Evolutionary conservation across 1,284 basidiomycete species (phyloP).

Genomic region (Sporisorium sorghi): DNA sequence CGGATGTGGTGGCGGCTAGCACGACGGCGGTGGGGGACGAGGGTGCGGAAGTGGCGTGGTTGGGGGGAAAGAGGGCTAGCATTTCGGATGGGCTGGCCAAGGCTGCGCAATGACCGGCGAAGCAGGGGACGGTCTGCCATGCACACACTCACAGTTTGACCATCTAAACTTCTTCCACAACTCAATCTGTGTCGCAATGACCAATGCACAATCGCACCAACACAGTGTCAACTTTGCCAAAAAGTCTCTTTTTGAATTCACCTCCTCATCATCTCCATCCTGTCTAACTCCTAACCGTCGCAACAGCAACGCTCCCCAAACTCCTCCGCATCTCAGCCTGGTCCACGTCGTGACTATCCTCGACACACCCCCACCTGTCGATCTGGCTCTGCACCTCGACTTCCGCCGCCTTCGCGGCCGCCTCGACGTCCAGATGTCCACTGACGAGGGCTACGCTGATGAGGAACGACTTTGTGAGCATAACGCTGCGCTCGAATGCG

Average conservation of each 20-base stretch:
- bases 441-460: constrained; percentile 86
- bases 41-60: background rate
- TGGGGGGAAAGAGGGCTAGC: constrained; percentile 14
- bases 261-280: too few relatives aligned
- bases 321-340: constrained; percentile 90
- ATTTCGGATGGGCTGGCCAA: constrained; percentile 36
- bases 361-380: constrained; percentile 96
- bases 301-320: constrained; percentile 72
- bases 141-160: too few relatives aligned
- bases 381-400: constrained; percentile 97
- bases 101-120: constrained; percentile 28
- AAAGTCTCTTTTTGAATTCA: too few relatives aligned
- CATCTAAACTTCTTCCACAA: too few relatives aligned
- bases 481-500: constrained; percentile 90
- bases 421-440: constrained; percentile 77
- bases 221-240: too few relatives aligned
- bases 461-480: constrained; percentile 90
- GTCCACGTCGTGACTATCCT: constrained; percentile 85
- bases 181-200: too few relatives aligned
- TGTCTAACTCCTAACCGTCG: constrained; percentile 17
- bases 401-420: constrained; percentile 85
- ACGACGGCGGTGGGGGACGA: constrained; percentile 9
- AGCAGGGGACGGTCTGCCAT: too few relatives aligned
- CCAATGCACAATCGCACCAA: too few relatives aligned
- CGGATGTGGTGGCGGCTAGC: constrained; percentile 20